Conservation (phyloP, 2,329 filamentous ascomycete genomes). For the Colletotrichum sublineola region DNA sequence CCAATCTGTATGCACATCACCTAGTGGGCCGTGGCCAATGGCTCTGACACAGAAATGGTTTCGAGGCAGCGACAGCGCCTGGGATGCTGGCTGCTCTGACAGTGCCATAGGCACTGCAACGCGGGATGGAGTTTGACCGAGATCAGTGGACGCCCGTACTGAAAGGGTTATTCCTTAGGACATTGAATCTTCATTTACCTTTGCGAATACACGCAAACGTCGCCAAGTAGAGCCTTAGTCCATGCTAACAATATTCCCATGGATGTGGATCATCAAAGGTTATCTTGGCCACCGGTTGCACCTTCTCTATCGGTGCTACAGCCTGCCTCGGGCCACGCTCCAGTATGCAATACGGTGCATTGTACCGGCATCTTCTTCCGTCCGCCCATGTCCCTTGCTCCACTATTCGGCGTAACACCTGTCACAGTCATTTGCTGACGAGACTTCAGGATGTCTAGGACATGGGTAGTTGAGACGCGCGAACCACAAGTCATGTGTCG, state of each 20-base stretch:
- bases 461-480: constrained; percentile 23
- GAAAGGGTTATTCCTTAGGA: constrained; percentile 35
- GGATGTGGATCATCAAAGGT: constrained; percentile 3
- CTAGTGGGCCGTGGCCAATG: constrained; percentile 25
- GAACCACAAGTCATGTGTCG: constrained; percentile 13
- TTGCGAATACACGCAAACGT: constrained; percentile 11
- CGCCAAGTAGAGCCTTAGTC: constrained; percentile 22
- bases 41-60: constrained; percentile 39
- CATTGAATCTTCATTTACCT: constrained; percentile 15
- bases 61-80: constrained; percentile 29
- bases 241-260: constrained; percentile 10
- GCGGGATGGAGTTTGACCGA: constrained; percentile 28
- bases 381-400: constrained; percentile 13
- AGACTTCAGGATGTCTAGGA: constrained; percentile 23
- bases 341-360: background rate
- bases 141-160: constrained; percentile 6
- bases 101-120: no score
- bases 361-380: constrained; percentile 18
- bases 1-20: constrained; percentile 24
- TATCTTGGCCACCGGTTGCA: constrained; percentile 28
- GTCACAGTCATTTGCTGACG: constrained; percentile 12
- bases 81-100: constrained; percentile 22
- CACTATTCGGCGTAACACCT: constrained; percentile 18
- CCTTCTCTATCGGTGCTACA: background rate
- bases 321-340: background rate